Base-by-base conservation (phyloP, 2,329 filamentous ascomycete species). In the Cladosporium sp. region DNA sequence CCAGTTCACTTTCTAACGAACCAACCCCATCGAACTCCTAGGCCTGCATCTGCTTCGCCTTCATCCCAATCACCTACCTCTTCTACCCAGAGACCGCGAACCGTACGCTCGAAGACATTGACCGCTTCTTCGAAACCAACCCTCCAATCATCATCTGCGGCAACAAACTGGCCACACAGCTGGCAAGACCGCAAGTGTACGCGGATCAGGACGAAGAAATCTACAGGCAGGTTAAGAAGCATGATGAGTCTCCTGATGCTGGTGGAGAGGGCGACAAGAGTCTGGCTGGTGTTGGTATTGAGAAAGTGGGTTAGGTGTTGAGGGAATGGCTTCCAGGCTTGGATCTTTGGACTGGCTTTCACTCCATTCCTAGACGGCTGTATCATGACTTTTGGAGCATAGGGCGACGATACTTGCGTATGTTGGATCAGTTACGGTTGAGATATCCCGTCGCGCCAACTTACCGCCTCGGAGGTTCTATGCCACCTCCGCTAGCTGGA, bases 71-170 rank as follows among this genome's bases (percentile, higher is more conserved):
- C 34, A 72, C 76, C 4, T 79, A 73, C 58, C 67, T 75, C 52
- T 68, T 80, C 39, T 78, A 78, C 50, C 78, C 78, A 0, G 79
- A 81, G 61, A 80, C 80, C 3, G 71, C 70, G 5, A 65, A 72
- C 41, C 66, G 70, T 7, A 72, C 74, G 0, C 65, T 78, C 6
- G 75, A 78, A 57, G 59, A 60, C 30, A 59, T 59, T 30, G 58
- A 60, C 37, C 62, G 68, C 4, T 69, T 70, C 54, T 71, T 71
- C 47, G 60, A 63, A 36, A 56, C 61, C n/a, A 47, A 51, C 7
- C 56, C 56, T 3, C 51, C 47, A 2, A 24, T 61, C 30, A 36
- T 59, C 13, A 43, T 62, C 22, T 51, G 29, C 24, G 12, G 50
- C 8, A 57, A 61, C 32, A 45, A 53, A 30, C 18, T 56, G 24